Conservation (phyloP, 768 basidiomycete genomes). For the Lyophyllum shimeji region DNA sequence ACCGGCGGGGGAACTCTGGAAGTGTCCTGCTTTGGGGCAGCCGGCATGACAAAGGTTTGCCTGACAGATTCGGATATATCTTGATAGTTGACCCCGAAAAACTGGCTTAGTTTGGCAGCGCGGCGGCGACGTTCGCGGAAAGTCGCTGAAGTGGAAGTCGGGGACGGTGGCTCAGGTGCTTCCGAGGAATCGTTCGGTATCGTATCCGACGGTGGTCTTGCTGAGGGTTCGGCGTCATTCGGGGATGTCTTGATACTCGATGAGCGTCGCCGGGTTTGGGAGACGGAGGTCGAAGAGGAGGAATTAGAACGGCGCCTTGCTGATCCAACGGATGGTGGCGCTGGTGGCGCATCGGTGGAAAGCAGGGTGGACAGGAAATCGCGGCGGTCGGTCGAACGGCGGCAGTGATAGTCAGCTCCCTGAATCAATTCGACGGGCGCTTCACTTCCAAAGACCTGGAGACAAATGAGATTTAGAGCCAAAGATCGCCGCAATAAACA, state of each 20-base stretch:
- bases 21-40: not conserved
- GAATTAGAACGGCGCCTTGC: conserved; percentile 16
- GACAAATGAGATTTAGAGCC: not conserved
- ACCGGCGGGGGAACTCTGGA: not conserved
- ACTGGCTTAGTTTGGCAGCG: conserved; percentile 54
- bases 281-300: conserved; percentile 4
- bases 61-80: conserved; percentile 35
- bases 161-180: not conserved
- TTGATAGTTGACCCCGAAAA: conserved; percentile 54
- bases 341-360: conserved; percentile 2
- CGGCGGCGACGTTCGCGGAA: conserved; percentile 32
- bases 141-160: not conserved
- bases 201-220: not conserved
- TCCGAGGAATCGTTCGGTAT: conserved; percentile 1
- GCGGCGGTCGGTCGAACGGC: conserved; percentile 1
- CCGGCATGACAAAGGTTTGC: conserved; percentile 2
- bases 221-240: not conserved
- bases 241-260: not conserved
- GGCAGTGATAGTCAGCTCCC: not conserved
- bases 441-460: conserved; percentile 50
- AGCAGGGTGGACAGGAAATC: conserved; percentile 10
- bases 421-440: conserved; percentile 41
- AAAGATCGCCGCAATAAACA: not conserved
- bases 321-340: not conserved
- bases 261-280: not conserved